Evolutionary conservation across 202 grass and related monocot genomes (phyloP), one percentile per base, ranked within the genome.

Genomic region (Eragrostis tef): DNA sequence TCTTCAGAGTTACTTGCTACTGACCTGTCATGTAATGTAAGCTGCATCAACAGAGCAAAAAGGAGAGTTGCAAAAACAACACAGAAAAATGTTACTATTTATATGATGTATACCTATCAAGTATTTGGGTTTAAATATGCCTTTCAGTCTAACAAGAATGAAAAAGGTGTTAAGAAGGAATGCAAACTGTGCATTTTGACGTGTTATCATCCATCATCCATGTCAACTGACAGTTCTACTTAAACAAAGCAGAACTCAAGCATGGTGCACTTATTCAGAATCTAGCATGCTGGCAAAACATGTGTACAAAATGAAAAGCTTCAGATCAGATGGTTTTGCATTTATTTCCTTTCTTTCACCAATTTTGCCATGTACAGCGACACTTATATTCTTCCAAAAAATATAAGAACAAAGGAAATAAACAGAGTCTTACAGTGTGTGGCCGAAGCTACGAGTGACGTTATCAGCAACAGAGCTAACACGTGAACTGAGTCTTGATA

Each of bases 391-490:
- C 50, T 11, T 26, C 56, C 5, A 47, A 47, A 71, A 29, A 46
- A 45, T 36, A 61, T 74, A 66, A 68, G 52, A 25, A 79, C 52
- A 46, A 70, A 39, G 70, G 76, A 81, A 70, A 77, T 21, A 86
- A 60, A 81, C 17, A 67, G 68, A 86, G 16, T 64, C 86, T 92
- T 91, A 98, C 92, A 87, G 46, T 41, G 77, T 86, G 19, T 76
- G 90, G 64, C 83, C 60, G 83, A 98, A 94, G 86, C 88, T 98
- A 86, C 74, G 85, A 70, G 88, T 89, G 74, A 98, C 90, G 19
- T 90, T 90, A 77, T 94, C 90, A 74, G 77, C 93, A 77, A 94
- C 90, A 71, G 92, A 90, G 68, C 83, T 90, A 79, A 65, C 62
- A 72, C 90, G 87, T 20, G 81, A 93, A 51, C 89, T 67, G 52